These are phyloP conservation scores for Penstemon davidsonii DNA, from an alignment of 257 asterid genomes.

Conservation along the genomic window DNA sequence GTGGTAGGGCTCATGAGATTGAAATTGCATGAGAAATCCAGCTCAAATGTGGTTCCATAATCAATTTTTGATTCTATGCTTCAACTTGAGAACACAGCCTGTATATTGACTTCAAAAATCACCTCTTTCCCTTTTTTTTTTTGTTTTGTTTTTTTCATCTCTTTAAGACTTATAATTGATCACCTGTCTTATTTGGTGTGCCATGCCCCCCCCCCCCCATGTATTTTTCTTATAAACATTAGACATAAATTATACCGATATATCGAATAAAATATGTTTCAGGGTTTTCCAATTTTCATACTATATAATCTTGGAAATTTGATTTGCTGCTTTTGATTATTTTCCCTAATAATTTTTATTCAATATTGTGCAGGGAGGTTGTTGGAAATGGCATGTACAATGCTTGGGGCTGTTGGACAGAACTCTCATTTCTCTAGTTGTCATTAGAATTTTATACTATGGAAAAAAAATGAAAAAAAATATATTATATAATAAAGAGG, in stretches of 20 bases:
- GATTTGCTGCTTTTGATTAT: too few species aligned
- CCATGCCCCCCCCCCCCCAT: too few species aligned
- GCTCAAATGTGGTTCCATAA: constrained; percentile 35
- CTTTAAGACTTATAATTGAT: neutral
- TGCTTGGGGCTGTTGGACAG: constrained; percentile 75
- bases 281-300: too few species aligned
- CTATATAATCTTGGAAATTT: too few species aligned
- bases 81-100: constrained; percentile 50
- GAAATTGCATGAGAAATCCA: constrained; percentile 22
- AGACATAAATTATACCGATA: too few species aligned
- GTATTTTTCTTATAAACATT: too few species aligned
- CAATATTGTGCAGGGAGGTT: constrained; percentile 62
- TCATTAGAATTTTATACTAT: constrained; percentile 40
- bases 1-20: constrained; percentile 24
- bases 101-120: constrained; percentile 41
- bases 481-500: constrained; percentile 9
- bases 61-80: constrained; percentile 29
- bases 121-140: neutral
- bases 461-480: constrained; percentile 24
- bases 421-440: constrained; percentile 65
- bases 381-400: constrained; percentile 76
- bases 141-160: neutral
- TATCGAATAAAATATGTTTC: too few species aligned
- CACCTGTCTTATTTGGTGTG: too few species aligned
- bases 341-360: neutral